Conservation (phyloP, 1,284 basidiomycete species). For the Paramarasmius palmivorus region DNA sequence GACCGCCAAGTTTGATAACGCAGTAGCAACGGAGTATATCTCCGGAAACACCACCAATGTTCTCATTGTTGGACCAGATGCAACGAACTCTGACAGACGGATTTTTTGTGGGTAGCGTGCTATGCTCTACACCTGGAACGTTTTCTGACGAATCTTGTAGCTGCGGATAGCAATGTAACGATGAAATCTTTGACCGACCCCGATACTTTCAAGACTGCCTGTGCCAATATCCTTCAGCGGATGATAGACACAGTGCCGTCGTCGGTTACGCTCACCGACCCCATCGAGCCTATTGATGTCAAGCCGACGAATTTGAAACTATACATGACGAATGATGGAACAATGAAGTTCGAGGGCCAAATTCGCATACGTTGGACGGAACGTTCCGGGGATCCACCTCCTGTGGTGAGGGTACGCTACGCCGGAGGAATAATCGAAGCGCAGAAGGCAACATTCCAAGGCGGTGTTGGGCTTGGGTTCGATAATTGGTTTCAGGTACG, state of each 20-base stretch:
- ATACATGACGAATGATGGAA: background rate
- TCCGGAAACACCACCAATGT: background rate
- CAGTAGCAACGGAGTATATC: background rate
- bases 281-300: constrained; percentile 1
- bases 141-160: background rate
- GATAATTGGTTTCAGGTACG: constrained; percentile 1
- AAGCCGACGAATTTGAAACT: background rate
- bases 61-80: background rate
- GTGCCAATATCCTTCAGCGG: background rate
- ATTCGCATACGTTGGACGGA: constrained; percentile 1
- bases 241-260: constrained; percentile 2
- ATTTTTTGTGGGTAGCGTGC: background rate
- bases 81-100: background rate
- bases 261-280: background rate
- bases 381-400: background rate
- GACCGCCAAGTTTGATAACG: background rate
- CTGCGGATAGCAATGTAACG: background rate
- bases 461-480: background rate
- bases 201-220: background rate
- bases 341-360: background rate
- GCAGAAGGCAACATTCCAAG: background rate
- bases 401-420: background rate
- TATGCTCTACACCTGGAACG: background rate
- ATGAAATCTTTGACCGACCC: background rate
- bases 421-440: background rate